Evolutionary conservation across 371 early-diverging fungal genomes (phyloP).

Genomic region (Mycotypha africana): DNA sequence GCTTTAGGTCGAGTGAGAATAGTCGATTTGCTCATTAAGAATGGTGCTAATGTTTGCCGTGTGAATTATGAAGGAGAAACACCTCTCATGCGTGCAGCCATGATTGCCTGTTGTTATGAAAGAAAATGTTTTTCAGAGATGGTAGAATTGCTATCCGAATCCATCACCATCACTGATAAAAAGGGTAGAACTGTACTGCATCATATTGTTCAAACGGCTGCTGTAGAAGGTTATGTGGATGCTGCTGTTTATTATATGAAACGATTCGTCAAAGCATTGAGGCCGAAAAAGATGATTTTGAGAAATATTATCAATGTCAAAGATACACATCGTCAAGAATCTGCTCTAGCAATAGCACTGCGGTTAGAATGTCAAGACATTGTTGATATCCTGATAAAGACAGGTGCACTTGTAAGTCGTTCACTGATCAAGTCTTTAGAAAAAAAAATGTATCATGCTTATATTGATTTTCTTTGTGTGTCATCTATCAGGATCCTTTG

Average conservation of each 20-base stretch:
- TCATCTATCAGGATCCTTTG: conserved; percentile 12
- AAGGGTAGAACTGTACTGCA: conserved; percentile 79
- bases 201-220: conserved; percentile 71
- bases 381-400: conserved; percentile 64
- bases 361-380: conserved; percentile 63
- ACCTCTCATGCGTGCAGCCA: conserved; percentile 79
- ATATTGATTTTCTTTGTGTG: not conserved
- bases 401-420: conserved; percentile 74
- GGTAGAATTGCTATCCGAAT: conserved; percentile 61
- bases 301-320: not conserved
- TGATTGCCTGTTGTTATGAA: conserved; percentile 84
- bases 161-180: conserved; percentile 63
- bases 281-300: not conserved
- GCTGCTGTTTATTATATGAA: conserved; percentile 74
- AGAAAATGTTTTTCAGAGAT: conserved; percentile 69
- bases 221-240: conserved; percentile 53
- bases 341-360: conserved; percentile 65
- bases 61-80: conserved; percentile 75
- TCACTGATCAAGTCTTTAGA: no score
- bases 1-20: conserved; percentile 70
- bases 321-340: conserved; percentile 20
- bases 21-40: conserved; percentile 57
- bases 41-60: conserved; percentile 59
- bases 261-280: not conserved
- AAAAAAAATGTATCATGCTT: no score